Evolutionary conservation across 2,329 filamentous ascomycete species (phyloP), one percentile per base, ranked within the genome.

Genomic region (Lasiodiplodia gonubiensis): DNA sequence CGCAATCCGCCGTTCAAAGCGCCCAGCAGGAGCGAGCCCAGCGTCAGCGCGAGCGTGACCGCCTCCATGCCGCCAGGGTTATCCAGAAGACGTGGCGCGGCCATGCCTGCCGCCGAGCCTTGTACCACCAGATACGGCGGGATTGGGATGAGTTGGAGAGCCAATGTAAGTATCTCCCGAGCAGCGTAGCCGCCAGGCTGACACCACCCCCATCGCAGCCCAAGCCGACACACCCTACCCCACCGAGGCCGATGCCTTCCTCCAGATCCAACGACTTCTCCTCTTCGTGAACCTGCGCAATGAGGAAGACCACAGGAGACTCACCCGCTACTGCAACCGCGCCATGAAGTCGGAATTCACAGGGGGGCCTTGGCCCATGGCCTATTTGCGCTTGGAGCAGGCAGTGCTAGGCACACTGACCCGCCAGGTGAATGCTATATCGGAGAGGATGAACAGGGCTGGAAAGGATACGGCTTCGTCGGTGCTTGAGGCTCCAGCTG

Each of bases 21-120:
- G 94, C 94, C 33, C 93, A 97, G 75, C 92, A 93, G 72, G 93
- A 97, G 73, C 89, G 95, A 35, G 84, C 90, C 70, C 86, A 89
- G 72, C 87, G 95, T 72, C 92, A 97, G 73, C 88, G 88, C 61
- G 93, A 98, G 74, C 86, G 94, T 72, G 89, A 92, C 59, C 88
- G 89, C 68, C 80, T 94, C 60, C 90, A 89, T 74, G 92, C 94
- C 4, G 88, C 88, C 16, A 89, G 86, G 71, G 85, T 82, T 60
- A 88, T 98, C 71, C 95, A 98, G 78, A 86, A 88, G 71, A 83
- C 86, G 78, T 98, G 94, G 94, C 87, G 94, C 77, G 93, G 93
- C 16, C 86, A 96, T 77, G 84, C 78, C 67, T 84, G 82, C 68
- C 87, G 94, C 72, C 84, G 82, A 68, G 76, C 78, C 61, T 81